Evolutionary conservation across 495 filamentous ascomycete genomes (phyloP).

Genomic region (Lindgomyces ingoldianus): DNA sequence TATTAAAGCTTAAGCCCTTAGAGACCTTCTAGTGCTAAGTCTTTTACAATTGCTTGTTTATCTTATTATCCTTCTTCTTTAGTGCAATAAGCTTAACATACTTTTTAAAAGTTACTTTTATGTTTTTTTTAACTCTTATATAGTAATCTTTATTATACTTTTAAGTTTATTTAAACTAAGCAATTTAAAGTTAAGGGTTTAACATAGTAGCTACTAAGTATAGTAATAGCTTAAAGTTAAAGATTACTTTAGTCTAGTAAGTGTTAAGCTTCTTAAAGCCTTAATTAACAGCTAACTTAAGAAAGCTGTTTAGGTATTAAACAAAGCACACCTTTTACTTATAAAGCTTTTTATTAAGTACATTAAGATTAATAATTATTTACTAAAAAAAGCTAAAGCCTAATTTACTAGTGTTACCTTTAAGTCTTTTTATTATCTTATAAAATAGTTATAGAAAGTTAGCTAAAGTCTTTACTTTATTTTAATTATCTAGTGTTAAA

Average conservation of each 20-base stretch:
- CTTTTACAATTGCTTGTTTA: not conserved
- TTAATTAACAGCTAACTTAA: not conserved
- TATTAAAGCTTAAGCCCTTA: not conserved
- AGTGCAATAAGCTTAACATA: constrained; percentile 1
- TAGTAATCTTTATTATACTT: constrained; percentile 1
- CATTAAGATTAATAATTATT: constrained; percentile 4
- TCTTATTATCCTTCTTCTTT: not conserved
- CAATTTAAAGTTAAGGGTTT: not conserved
- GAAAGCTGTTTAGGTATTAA: constrained; percentile 4
- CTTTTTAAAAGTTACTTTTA: constrained; percentile 1
- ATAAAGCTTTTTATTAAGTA: not conserved
- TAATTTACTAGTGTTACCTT: constrained; percentile 4
- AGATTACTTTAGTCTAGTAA: not conserved
- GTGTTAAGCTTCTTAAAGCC: not conserved
- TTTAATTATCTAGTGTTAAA: constrained; percentile 3
- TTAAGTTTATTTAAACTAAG: constrained; percentile 4
- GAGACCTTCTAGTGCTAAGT: not conserved
- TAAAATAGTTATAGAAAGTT: constrained; percentile 2
- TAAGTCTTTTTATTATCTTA: constrained; percentile 4
- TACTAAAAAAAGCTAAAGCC: constrained; percentile 5
- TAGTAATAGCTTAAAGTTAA: constrained; percentile 1
- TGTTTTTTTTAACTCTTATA: constrained; percentile 2
- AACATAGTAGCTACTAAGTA: constrained; percentile 6
- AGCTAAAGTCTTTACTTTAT: not conserved
- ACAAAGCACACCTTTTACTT: not conserved